Evolutionary conservation across 2,329 filamentous ascomycete genomes (phyloP), one percentile per base, ranked within the genome.

Genomic region (Macrophomina phaseolina): DNA sequence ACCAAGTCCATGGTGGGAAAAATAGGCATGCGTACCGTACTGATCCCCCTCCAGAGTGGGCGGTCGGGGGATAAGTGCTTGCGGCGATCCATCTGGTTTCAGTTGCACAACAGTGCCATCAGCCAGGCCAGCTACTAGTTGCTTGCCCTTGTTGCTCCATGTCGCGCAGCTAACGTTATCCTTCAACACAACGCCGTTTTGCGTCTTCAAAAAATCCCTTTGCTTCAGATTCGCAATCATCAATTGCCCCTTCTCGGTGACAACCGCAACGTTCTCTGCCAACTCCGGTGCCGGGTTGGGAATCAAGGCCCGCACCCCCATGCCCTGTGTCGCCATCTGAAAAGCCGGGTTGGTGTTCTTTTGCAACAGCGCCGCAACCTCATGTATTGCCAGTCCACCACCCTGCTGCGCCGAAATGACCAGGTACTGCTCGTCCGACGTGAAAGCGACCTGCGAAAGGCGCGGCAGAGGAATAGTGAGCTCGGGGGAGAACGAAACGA

Each of bases 101-200:
- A 98, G 90, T 77, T 97, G 94, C 66, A 87, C 86, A 63, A 91
- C 89, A 12, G 89, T 89, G 67, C 95, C 95, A 78, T 97, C 88
- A 6, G 85, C 89, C 71, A 95, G 83, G 16, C 96, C 95, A 71
- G 92, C 94, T 52, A 97, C 90, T 51, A 99, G 83, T 76, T 98
- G 94, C 77, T 97, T 99, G 55, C 95, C 95, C 76, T 90, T 92
- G 68, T 88, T 90, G 77, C 95, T 99, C 95, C 96, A 99, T 66
- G 91, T 90, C 5, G 92, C 86, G 73, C 91, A 95, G 75, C 90
- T 93, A 34, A 97, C 94, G 56, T 91, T 89, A 34, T 86, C 83
- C 73, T 90, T 92, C 69, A 97, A 82, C 0, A 89, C 81, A 40
- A 69, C 71, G 0, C 91, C 92, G 70, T 87, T 88, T 23, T 83